phyloP scores from a whole-genome alignment of 2,329 filamentous ascomycete genomes.

The Aspergillus sp. region DNA sequence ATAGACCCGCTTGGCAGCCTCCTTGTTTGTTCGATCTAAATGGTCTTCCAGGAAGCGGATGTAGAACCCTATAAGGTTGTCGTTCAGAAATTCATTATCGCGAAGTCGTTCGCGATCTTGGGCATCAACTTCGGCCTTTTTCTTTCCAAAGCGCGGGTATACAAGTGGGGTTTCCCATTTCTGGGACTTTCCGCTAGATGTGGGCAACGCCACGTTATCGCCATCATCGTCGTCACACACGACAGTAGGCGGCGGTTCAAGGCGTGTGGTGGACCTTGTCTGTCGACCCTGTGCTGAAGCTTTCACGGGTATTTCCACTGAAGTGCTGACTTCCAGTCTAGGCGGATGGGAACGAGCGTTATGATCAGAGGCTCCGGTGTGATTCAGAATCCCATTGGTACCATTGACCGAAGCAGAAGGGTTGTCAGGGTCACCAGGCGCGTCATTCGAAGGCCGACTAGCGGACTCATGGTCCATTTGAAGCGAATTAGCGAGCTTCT shows the following conservation, averaged over 20 bases:
- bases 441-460: neutral
- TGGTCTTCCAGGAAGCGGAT: conserved; percentile 62
- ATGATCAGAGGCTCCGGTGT: conserved; percentile 1
- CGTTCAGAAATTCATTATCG: conserved; percentile 80
- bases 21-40: conserved; percentile 47
- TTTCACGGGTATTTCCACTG: conserved; percentile 22
- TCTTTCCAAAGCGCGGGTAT: conserved; percentile 40
- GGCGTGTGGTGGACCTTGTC: conserved; percentile 26
- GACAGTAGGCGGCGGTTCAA: conserved; percentile 9
- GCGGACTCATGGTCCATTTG: conserved; percentile 10
- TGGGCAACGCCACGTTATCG: conserved; percentile 4
- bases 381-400: conserved; percentile 1
- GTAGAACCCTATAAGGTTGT: conserved; percentile 86
- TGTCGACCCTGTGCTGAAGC: conserved; percentile 10
- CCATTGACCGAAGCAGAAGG: conserved; percentile 2
- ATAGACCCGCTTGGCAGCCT: conserved; percentile 59
- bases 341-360: conserved; percentile 6
- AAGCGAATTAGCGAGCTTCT: conserved; percentile 24
- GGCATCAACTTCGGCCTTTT: conserved; percentile 38
- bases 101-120: conserved; percentile 60
- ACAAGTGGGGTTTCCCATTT: conserved; percentile 33
- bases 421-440: conserved; percentile 5
- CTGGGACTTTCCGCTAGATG: conserved; percentile 3
- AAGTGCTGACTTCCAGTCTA: conserved; percentile 4
- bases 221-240: conserved; percentile 13